Conservation (phyloP, 768 basidiomycete genomes). For the Termitomyces sp. region DNA sequence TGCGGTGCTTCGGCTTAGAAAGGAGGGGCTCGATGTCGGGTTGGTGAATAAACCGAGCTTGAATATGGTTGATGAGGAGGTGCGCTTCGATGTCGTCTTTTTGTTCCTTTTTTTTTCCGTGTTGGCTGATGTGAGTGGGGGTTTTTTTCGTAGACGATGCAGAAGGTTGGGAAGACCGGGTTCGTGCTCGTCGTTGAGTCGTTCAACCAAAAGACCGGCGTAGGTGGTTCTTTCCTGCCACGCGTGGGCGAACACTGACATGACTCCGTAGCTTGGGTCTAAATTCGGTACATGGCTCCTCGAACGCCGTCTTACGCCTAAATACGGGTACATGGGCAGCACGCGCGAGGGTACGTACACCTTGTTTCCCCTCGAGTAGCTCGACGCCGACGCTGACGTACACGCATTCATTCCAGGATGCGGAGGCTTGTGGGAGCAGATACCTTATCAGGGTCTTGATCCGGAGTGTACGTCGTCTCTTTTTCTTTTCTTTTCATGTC, state of each 20-base stretch:
- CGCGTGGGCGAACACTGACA: not conserved
- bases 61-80: constrained; percentile 81
- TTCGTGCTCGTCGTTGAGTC: constrained; percentile 87
- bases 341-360: constrained; percentile 57
- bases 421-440: constrained; percentile 78
- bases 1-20: constrained; percentile 69
- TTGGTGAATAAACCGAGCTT: constrained; percentile 83
- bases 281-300: constrained; percentile 85
- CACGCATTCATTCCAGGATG: constrained; percentile 29
- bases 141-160: constrained; percentile 43
- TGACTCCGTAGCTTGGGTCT: constrained; percentile 53
- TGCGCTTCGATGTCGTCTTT: constrained; percentile 18
- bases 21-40: constrained; percentile 75
- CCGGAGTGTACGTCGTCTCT: constrained; percentile 57
- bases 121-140: not conserved
- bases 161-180: constrained; percentile 64
- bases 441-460: constrained; percentile 78
- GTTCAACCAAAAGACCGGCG: constrained; percentile 86
- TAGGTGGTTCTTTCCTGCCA: constrained; percentile 13
- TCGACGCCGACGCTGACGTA: not conserved
- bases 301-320: constrained; percentile 76
- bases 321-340: constrained; percentile 77
- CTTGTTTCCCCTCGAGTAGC: not conserved
- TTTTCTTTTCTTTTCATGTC: constrained; percentile 10
- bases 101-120: not conserved